phyloP scores from a whole-genome alignment of 768 basidiomycete species.

The Macrolepiota dolichaula region DNA sequence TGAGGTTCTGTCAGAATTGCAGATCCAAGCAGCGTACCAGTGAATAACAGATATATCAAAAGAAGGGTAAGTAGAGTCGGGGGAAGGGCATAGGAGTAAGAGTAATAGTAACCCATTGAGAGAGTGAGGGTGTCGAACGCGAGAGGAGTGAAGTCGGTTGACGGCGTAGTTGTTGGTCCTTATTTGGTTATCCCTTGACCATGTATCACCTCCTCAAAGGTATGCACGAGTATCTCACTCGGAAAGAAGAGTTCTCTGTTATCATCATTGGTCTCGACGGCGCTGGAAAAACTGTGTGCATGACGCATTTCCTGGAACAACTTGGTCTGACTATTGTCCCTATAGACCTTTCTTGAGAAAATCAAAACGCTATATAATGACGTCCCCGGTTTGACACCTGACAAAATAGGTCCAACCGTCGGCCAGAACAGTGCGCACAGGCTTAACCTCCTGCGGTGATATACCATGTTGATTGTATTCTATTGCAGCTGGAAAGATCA shows the following conservation, averaged over 20 bases:
- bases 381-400: constrained; percentile 80
- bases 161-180: constrained; percentile 19
- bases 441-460: background rate
- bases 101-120: constrained; percentile 48
- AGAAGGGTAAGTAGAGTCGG: constrained; percentile 60
- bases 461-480: background rate
- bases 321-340: constrained; percentile 6
- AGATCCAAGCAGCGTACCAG: constrained; percentile 49
- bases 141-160: constrained; percentile 16
- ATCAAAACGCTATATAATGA: constrained; percentile 93
- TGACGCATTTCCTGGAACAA: constrained; percentile 3
- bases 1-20: background rate
- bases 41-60: constrained; percentile 86
- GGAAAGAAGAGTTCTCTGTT: constrained; percentile 89
- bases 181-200: constrained; percentile 20
- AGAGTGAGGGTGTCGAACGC: constrained; percentile 10
- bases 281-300: constrained; percentile 81
- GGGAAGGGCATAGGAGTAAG: constrained; percentile 69
- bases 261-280: constrained; percentile 93
- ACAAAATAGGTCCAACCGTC: constrained; percentile 94
- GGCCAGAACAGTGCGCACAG: constrained; percentile 88
- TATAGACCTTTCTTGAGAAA: constrained; percentile 82
- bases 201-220: constrained; percentile 98
- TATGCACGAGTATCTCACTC: constrained; percentile 85
- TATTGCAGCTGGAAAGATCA: constrained; percentile 81